A percentile compares a stretch with the other conserved stretches of the same genome.
phyloP scores from a whole-genome alignment of 805 yeast genomes.

The Suhomyces xylopsoci region DNA sequence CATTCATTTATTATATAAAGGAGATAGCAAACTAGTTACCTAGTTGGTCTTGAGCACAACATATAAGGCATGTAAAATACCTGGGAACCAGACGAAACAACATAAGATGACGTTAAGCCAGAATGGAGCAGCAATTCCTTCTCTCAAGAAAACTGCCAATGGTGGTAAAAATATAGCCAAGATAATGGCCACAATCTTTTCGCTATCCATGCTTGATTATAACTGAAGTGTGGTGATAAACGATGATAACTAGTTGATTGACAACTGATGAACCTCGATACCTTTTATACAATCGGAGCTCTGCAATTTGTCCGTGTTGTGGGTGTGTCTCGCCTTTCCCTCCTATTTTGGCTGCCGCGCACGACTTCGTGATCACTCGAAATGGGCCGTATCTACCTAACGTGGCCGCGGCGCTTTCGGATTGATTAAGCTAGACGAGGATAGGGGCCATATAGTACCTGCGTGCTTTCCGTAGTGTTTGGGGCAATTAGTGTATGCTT shows the following conservation, averaged over 20 bases:
- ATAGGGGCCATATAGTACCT: background rate
- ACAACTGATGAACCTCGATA: background rate
- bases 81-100: slow-evolving; percentile 71
- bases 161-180: slow-evolving; percentile 69
- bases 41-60: slow-evolving; percentile 40
- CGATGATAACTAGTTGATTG: background rate
- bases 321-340: background rate
- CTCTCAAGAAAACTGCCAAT: slow-evolving; percentile 67
- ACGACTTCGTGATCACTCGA: background rate
- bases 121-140: slow-evolving; percentile 63
- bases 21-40: slow-evolving; percentile 7
- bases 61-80: slow-evolving; percentile 72
- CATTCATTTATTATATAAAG: background rate
- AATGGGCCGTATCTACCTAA: background rate
- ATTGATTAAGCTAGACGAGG: background rate
- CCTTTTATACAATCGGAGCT: background rate
- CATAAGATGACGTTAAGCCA: slow-evolving; percentile 63
- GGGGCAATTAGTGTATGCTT: too few species aligned
- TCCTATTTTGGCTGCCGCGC: background rate
- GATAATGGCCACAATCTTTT: slow-evolving; percentile 38
- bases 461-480: too few species aligned
- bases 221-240: background rate
- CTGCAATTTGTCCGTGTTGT: background rate
- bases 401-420: background rate
- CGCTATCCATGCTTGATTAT: slow-evolving; percentile 30